Percentiles rank a stretch among this genome's conserved stretches.
These are phyloP conservation scores for Aspergillus caelatus DNA, from an alignment of 2,329 filamentous ascomycete species.

Conservation along the genomic window DNA sequence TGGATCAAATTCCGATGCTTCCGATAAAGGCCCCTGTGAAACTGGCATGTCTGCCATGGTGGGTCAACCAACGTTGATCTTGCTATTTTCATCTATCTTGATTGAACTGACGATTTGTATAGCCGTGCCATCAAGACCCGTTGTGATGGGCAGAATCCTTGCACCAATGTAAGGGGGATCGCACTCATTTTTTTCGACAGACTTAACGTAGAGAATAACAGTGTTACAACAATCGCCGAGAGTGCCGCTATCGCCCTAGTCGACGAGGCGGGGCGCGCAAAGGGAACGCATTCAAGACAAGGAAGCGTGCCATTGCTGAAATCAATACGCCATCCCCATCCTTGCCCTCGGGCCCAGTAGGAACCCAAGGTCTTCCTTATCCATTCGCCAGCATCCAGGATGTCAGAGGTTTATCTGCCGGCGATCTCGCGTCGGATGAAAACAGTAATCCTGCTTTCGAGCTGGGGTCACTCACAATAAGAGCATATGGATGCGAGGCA, in stretches of 20 bases:
- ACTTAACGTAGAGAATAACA: conserved; percentile 5
- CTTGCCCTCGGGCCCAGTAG: background rate
- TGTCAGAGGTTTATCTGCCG: background rate
- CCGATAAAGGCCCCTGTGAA: conserved; percentile 12
- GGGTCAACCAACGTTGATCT: background rate
- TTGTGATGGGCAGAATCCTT: conserved; percentile 28
- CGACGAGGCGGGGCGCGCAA: conserved; percentile 28
- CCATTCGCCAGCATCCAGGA: background rate
- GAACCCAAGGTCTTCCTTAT: background rate
- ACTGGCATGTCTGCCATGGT: conserved; percentile 25
- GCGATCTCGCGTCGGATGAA: background rate
- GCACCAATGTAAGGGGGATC: conserved; percentile 20
- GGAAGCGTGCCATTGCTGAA: background rate
- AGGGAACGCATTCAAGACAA: conserved; percentile 19
- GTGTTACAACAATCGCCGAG: conserved; percentile 19
- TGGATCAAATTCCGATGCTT: background rate
- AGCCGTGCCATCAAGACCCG: conserved; percentile 28
- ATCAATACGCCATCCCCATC: background rate
- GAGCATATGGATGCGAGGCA: conserved; percentile 21
- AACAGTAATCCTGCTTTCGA: background rate
- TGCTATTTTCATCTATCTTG: background rate
- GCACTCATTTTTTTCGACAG: background rate
- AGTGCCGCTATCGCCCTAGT: conserved; percentile 17
- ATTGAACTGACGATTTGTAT: background rate
- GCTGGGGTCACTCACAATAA: conserved; percentile 6